These are phyloP conservation scores for Thymus quinquecostatus DNA, from an alignment of 257 asterid genomes.

Conservation along the genomic window DNA sequence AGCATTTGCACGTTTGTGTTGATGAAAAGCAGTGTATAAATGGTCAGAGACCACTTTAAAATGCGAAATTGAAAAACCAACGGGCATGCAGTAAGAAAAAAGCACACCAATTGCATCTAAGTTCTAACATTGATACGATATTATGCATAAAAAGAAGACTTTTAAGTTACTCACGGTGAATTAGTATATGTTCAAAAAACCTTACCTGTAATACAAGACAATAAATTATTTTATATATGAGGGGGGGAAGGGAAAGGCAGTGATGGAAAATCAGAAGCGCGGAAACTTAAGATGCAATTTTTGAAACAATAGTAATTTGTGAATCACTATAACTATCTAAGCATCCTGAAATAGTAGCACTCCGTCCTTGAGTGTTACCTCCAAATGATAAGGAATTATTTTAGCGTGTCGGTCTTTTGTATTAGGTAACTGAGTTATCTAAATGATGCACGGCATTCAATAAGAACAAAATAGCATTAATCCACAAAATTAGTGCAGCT, in stretches of 20 bases:
- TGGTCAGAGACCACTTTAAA: slow-evolving; percentile 6
- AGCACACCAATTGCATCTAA: slow-evolving; percentile 3
- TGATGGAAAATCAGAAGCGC: slow-evolving; percentile 17
- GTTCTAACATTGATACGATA: no score
- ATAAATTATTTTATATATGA: slow-evolving; percentile 7
- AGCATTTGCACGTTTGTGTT: slow-evolving; percentile 17
- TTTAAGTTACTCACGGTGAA: neutral
- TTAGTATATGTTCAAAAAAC: slow-evolving; percentile 7
- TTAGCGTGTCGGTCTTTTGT: neutral
- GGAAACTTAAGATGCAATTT: neutral
- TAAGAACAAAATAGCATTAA: slow-evolving; percentile 12
- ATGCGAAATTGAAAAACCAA: neutral
- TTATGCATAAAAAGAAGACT: neutral
- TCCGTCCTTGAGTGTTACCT: neutral
- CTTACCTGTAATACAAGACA: neutral
- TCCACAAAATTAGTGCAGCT: slow-evolving; percentile 14
- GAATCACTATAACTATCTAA: slow-evolving; percentile 12
- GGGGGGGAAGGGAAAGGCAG: neutral
- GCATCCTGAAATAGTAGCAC: slow-evolving; percentile 24
- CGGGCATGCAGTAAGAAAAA: neutral
- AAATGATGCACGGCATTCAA: neutral
- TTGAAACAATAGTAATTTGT: slow-evolving; percentile 1
- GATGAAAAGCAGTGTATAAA: slow-evolving; percentile 8
- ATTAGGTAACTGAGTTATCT: neutral
- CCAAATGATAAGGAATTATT: neutral